Conservation (phyloP, 75 land plant species). For the Sequoiadendron giganteum region DNA sequence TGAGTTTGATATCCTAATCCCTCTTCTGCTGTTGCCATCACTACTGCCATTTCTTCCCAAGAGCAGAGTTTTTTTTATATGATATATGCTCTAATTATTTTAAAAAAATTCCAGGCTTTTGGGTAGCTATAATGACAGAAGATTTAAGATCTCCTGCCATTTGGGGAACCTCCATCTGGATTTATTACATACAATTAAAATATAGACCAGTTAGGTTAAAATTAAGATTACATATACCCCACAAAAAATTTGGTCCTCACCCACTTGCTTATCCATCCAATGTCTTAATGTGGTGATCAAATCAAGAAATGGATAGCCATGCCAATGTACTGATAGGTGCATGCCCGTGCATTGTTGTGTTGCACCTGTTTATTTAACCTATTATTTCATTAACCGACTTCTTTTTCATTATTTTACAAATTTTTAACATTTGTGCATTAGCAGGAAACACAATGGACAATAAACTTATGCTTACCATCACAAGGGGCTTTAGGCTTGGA, state of each 20-base stretch:
- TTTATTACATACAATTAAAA: too few species aligned
- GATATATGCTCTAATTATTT: too few species aligned
- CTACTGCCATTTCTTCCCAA: not conserved
- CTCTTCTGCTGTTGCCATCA: not conserved
- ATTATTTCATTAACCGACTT: not conserved
- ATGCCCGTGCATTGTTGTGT: not conserved
- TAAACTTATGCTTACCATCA: slow-evolving; percentile 3
- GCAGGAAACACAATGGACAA: slow-evolving; percentile 12
- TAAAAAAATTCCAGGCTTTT: too few species aligned
- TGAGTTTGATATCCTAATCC: not conserved
- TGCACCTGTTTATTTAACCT: not conserved
- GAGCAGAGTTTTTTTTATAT: not conserved
- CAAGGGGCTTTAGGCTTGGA: slow-evolving; percentile 31
- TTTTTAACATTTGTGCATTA: not conserved
- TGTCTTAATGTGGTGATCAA: not conserved
- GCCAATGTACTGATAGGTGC: not conserved
- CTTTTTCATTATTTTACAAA: not conserved
- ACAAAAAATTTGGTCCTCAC: not conserved
- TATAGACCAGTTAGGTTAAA: too few species aligned
- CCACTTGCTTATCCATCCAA: not conserved
- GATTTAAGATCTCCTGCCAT: too few species aligned
- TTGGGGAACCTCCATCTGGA: too few species aligned
- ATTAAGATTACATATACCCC: not conserved
- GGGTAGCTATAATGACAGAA: too few species aligned
- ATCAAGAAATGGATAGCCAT: not conserved